Percentiles rank a stretch among this genome's conserved stretches.
Evolutionary conservation across 106 monocot genomes (phyloP).

Genomic region (Dioscorea zingiberensis): DNA sequence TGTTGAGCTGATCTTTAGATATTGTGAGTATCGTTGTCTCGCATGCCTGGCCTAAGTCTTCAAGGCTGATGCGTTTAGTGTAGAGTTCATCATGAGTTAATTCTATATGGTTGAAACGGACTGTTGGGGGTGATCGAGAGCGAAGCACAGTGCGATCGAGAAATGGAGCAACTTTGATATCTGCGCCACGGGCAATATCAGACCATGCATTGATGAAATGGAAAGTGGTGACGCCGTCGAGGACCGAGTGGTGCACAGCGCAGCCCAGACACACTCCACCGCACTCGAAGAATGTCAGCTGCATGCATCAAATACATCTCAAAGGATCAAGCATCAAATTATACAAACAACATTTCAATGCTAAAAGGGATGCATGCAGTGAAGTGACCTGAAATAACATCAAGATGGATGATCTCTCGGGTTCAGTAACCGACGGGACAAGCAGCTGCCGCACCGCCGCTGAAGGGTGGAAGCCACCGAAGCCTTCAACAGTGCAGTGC

Average conservation of each 20-base stretch:
- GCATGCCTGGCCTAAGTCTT: too few species aligned
- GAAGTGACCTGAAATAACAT: background rate
- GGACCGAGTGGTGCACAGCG: slow-evolving; percentile 3
- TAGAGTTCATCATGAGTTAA: too few species aligned
- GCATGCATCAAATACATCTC: too few species aligned
- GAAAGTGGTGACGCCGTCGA: slow-evolving; percentile 12
- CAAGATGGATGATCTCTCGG: background rate
- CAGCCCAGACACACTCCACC: slow-evolving; percentile 16
- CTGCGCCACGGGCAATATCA: slow-evolving; percentile 13
- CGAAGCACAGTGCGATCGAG: slow-evolving; percentile 20
- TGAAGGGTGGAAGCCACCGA: slow-evolving; percentile 43
- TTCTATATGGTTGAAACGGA: background rate
- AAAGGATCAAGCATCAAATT: too few species aligned
- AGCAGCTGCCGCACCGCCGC: slow-evolving; percentile 21
- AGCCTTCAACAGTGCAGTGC: slow-evolving; percentile 24
- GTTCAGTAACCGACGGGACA: slow-evolving; percentile 3
- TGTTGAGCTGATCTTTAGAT: slow-evolving; percentile 1
- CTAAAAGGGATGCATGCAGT: too few species aligned
- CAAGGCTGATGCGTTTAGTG: too few species aligned
- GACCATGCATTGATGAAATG: slow-evolving; percentile 27
- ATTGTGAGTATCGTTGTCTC: background rate
- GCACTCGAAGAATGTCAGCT: slow-evolving; percentile 23
- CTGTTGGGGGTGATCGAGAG: slow-evolving; percentile 7
- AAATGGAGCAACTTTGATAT: background rate
- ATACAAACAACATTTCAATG: too few species aligned